Evolutionary conservation across 495 filamentous ascomycete genomes (phyloP), one percentile per base, ranked within the genome.

Genomic region (Aspergillus wentii): DNA sequence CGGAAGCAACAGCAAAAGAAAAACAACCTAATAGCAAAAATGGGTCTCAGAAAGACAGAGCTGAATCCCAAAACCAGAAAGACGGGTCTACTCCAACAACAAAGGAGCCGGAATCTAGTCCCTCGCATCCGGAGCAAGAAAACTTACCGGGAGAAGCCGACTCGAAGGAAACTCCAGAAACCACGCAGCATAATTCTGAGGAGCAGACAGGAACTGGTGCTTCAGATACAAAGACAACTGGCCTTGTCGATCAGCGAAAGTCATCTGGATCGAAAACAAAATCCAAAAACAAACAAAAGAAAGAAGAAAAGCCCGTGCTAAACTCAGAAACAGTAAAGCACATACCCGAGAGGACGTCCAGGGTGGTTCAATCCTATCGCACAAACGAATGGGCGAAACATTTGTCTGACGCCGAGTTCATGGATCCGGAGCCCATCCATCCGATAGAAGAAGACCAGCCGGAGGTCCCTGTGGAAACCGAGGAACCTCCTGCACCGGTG

Each of bases 321-420:
- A 50, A 68, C 16, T 43, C 40, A 17, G 52, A 57, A 18, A 60
- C 59, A 1, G 55, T 71, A 26, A 54, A 67, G n/a, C 36, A 45
- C 5, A 48, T 71, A 27, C 64, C 68, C 8, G 54, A 54, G 14
- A 66, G 64, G 27, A 61, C 61, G 19, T 90, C 90, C 1, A 82
- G 71, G 36, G 70, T 95, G 8, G 79, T 88, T 1, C 69, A 85
- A 52, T 85, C 82, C 0, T 96, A 92, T 49, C 78, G 91, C 31
- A 96, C 89, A 4, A 94, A 95, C 48, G 90, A 97, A 64, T 97
- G 91, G 91, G 88, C 90, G 1, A 95, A 95, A 52, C 88, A 95
- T 59, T 64, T 94, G 14, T 76, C 80, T 19, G 62, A 72, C 28
- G 91, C 91, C 4, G 91, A 95, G 13, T 64, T 60, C 3, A 89